phyloP scores from a whole-genome alignment of 495 filamentous ascomycete species.

The Parathielavia appendiculata region DNA sequence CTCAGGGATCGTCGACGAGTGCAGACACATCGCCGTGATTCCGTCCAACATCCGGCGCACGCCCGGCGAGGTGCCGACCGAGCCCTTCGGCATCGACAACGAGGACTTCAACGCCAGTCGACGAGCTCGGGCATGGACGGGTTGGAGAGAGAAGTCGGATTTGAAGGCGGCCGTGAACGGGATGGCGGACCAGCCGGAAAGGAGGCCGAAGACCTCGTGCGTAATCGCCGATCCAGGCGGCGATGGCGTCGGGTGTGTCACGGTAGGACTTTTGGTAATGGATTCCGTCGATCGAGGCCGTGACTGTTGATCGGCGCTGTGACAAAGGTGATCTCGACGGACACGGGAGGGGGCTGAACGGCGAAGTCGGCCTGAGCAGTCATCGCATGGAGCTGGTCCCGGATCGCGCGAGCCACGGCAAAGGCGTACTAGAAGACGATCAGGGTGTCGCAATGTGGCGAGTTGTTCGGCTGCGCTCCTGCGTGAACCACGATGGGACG shows the following conservation, averaged over 20 bases:
- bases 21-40: conserved; percentile 21
- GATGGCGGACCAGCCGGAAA: conserved; percentile 22
- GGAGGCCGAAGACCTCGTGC: conserved; percentile 16
- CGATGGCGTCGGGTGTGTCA: conserved; percentile 8
- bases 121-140: conserved; percentile 19
- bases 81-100: conserved; percentile 37
- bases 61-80: conserved; percentile 33
- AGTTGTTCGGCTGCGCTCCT: conserved; percentile 29
- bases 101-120: conserved; percentile 38
- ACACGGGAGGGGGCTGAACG: conserved; percentile 10
- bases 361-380: background rate
- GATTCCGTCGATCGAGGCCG: conserved; percentile 17
- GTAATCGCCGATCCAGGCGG: conserved; percentile 12
- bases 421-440: conserved; percentile 30
- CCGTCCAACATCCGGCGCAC: conserved; percentile 16
- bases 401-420: conserved; percentile 21
- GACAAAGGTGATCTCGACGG: conserved; percentile 27
- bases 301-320: conserved; percentile 24
- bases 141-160: conserved; percentile 19
- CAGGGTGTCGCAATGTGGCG: conserved; percentile 29
- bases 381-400: conserved; percentile 11
- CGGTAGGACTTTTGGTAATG: conserved; percentile 27
- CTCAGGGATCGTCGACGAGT: background rate
- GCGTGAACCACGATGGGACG: conserved; percentile 27
- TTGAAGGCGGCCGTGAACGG: conserved; percentile 13